These are phyloP conservation scores for Coniophora puteana DNA, from an alignment of 1,284 basidiomycete species.

Conservation along the genomic window DNA sequence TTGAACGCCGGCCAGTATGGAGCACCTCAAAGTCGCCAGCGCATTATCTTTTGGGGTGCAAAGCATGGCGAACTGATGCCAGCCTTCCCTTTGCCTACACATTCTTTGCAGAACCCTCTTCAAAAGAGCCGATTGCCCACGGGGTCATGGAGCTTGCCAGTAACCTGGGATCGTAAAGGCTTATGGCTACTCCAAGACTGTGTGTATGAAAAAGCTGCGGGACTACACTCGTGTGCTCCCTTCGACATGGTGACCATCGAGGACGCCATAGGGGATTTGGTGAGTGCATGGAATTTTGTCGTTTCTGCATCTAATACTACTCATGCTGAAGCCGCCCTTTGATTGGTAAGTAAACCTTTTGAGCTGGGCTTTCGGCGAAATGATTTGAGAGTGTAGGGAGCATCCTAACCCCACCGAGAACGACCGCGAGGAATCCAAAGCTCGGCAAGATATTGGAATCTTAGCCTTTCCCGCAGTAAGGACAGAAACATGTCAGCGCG, in stretches of 20 bases:
- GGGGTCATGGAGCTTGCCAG: constrained; percentile 31
- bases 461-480: constrained; percentile 34
- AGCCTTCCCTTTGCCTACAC: constrained; percentile 60
- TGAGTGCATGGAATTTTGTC: constrained; percentile 36
- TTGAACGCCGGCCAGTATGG: constrained; percentile 69
- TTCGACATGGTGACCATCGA: constrained; percentile 50
- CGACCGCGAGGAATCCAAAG: constrained; percentile 26
- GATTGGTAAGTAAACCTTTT: constrained; percentile 45
- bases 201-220: constrained; percentile 21
- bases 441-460: constrained; percentile 37
- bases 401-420: constrained; percentile 47
- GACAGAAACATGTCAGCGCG: no score
- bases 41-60: constrained; percentile 67
- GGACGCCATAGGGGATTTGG: constrained; percentile 66
- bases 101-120: constrained; percentile 34
- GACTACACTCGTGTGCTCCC: constrained; percentile 59
- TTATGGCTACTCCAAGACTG: no score
- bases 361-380: background rate
- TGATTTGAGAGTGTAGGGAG: constrained; percentile 28
- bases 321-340: constrained; percentile 50
- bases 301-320: no score
- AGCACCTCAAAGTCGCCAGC: constrained; percentile 59
- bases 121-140: constrained; percentile 36
- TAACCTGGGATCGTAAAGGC: constrained; percentile 43
- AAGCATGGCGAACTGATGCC: constrained; percentile 54